Evolutionary conservation across 768 basidiomycete species (phyloP), one percentile per base, ranked within the genome.

Genomic region (Pisolithus albus): DNA sequence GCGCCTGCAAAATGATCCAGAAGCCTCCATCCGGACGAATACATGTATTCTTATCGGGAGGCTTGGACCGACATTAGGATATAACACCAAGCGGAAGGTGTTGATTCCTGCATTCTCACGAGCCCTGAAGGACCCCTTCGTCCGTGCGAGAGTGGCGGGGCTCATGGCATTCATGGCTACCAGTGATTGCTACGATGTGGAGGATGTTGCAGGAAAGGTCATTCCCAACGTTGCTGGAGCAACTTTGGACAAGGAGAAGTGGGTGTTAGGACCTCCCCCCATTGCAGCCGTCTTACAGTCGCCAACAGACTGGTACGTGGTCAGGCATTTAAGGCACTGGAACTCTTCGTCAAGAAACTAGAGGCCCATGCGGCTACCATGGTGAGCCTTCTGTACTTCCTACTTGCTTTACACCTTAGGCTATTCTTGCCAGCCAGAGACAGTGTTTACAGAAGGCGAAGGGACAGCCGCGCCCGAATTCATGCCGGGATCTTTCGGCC

Each of bases 81-180:
- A 86, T 52, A 86, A 92, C 60, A 96, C 95, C 3, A 92, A 93
- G 65, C 82, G 86, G 58, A 98, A 98, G 62, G 92, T 99, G n/a
- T 81, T 99, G 6, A 90, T 97, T 1, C 92, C 94, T 4, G 96
- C 96, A 4, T 97, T 98, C 66, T 79, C 86, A 4, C 79, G 92
- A 42, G 88, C 91, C 2, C 64, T 97, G 37, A 92, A 92, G 64
- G 96, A 99, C 63, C 67, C 81, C 0, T 98, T 98, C 64, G 84
- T 95, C 0, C 95, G 95, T 64, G 86, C 92, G 4, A 77, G 96
- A 38, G 91, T 95, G 1, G 95, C 96, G 0, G 95, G 92, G 0
- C 66, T 98, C 34, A 93, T 93, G 91, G 89, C 92, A 19, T 84
- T 97, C 57, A 96, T 92, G 84, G 93, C 94, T 5, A 92, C 91